A percentile compares a stretch with the other conserved stretches of the same genome.
Conservation (phyloP, 108 stramenopile species). For the Hondaea fermentalgiana region DNA sequence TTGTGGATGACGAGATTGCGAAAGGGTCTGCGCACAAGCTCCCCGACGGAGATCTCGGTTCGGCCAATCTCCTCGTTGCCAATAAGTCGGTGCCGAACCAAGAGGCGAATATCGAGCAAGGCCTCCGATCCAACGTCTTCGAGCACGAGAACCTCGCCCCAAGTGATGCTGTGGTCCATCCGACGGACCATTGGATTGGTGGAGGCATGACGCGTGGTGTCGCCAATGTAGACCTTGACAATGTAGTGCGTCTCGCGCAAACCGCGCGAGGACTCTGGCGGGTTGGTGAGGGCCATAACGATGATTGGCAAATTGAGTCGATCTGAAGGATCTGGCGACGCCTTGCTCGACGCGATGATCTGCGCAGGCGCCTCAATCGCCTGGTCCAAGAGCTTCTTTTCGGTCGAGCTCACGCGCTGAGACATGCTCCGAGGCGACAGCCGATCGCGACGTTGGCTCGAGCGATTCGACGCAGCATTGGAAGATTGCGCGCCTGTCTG, state of each 20-base stretch:
- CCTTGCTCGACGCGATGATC: not conserved
- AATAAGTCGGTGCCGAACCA: not conserved
- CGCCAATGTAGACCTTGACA: not conserved
- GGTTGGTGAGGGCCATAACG: not conserved
- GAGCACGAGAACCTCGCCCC: not conserved
- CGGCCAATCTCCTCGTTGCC: not conserved
- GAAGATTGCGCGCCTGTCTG: too few species aligned
- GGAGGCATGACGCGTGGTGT: not conserved
- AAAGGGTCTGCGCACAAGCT: not conserved
- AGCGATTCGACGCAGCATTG: too few species aligned
- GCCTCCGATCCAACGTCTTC: not conserved
- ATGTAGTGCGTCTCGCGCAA: not conserved
- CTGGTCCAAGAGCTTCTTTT: too few species aligned
- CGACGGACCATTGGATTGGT: not conserved
- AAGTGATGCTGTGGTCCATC: not conserved
- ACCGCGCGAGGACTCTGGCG: not conserved
- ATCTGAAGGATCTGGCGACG: not conserved
- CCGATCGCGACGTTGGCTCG: too few species aligned
- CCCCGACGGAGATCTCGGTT: not conserved
- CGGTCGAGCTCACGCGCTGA: too few species aligned
- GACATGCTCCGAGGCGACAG: too few species aligned
- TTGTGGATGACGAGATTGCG: not conserved
- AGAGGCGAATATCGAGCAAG: not conserved
- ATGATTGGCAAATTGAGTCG: not conserved
- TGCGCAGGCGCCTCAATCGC: too few species aligned